These are phyloP conservation scores for Dentipellis fragilis DNA, from an alignment of 768 basidiomycete species.

Conservation along the genomic window DNA sequence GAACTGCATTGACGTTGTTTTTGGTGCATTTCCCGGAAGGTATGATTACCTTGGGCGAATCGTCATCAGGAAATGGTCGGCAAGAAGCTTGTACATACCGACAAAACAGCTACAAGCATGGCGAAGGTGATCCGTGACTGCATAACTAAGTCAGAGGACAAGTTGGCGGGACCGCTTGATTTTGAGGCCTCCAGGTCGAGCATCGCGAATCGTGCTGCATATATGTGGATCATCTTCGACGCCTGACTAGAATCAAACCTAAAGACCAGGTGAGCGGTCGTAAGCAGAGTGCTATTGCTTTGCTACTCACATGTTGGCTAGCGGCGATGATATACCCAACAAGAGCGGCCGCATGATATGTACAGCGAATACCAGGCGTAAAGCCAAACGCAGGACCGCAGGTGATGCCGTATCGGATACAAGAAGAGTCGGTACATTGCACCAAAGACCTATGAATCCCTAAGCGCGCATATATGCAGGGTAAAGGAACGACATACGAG, in stretches of 20 bases:
- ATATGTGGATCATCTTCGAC: no score
- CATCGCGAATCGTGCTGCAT: no score
- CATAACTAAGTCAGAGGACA: no score
- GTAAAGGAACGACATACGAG: slow-evolving; percentile 30
- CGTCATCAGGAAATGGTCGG: neutral
- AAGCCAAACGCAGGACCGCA: slow-evolving; percentile 47
- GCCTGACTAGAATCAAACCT: no score
- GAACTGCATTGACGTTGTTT: neutral
- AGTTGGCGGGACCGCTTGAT: no score
- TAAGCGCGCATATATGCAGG: slow-evolving; percentile 7
- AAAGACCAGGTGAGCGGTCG: no score
- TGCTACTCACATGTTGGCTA: neutral
- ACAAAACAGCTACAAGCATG: neutral
- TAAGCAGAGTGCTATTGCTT: no score
- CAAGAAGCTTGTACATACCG: neutral
- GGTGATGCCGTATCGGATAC: slow-evolving; percentile 43
- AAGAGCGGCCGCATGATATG: slow-evolving; percentile 44
- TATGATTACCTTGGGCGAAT: neutral
- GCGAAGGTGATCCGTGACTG: neutral
- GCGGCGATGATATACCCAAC: slow-evolving; percentile 14
- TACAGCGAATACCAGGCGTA: slow-evolving; percentile 44
- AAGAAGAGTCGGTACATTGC: slow-evolving; percentile 32
- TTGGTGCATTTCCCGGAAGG: neutral
- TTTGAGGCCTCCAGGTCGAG: no score
- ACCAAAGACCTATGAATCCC: slow-evolving; percentile 39